A percentile compares a stretch with the other conserved stretches of the same genome.
These are phyloP conservation scores for Aspergillus tamarii DNA, from an alignment of 2,329 filamentous ascomycete genomes.

Conservation along the genomic window DNA sequence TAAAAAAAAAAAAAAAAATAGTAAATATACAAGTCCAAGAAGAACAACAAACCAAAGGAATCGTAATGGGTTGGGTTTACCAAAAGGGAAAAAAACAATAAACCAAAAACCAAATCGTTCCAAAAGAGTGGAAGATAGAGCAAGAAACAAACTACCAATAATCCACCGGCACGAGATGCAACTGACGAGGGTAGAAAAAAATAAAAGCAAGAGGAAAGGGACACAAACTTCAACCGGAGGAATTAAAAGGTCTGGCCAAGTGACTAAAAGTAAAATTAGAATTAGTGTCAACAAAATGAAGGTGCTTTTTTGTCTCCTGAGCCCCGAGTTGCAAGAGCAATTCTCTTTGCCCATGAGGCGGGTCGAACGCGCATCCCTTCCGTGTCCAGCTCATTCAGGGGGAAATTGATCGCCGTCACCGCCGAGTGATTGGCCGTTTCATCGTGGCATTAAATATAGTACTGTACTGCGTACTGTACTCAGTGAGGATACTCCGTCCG, in stretches of 20 bases:
- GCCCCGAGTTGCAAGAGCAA: background rate
- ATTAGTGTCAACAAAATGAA: slow-evolving; percentile 1
- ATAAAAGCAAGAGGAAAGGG: slow-evolving; percentile 8
- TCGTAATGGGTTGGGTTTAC: background rate
- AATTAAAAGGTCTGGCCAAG: slow-evolving; percentile 10
- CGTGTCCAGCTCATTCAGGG: slow-evolving; percentile 16
- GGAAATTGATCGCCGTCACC: background rate
- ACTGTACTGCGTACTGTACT: no score
- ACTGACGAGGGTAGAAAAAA: background rate
- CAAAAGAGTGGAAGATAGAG: background rate
- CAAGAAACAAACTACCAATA: background rate
- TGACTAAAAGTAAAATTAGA: background rate
- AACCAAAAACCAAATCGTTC: background rate
- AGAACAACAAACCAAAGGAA: background rate
- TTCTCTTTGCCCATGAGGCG: slow-evolving; percentile 2
- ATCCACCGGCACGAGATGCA: background rate
- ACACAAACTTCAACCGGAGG: background rate
- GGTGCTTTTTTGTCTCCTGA: background rate
- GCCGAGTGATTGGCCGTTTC: background rate
- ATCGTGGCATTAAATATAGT: background rate
- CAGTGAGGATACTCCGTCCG: background rate
- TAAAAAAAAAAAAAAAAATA: slow-evolving; percentile 1
- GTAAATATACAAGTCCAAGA: slow-evolving; percentile 1
- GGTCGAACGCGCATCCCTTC: slow-evolving; percentile 20
- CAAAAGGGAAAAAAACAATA: background rate